These are phyloP conservation scores for Keithomyces neogunnii DNA, from an alignment of 2,329 filamentous ascomycete genomes.

Conservation along the genomic window DNA sequence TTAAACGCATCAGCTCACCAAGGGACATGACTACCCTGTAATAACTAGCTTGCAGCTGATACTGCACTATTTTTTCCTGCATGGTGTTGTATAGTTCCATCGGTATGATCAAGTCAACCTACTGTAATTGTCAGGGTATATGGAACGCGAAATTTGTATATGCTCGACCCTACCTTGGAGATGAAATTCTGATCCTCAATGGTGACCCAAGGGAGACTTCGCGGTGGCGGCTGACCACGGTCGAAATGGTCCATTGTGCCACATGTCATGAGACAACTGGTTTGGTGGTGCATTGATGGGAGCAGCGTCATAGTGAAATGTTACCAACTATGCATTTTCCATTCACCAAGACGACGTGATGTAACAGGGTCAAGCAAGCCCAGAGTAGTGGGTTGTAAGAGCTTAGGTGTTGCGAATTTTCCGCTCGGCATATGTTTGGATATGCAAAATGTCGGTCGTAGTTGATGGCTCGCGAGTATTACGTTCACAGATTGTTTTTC, in stretches of 20 bases:
- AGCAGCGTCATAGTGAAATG: constrained; percentile 36
- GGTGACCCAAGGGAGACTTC: constrained; percentile 67
- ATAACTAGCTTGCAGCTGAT: constrained; percentile 39
- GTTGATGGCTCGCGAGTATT: not conserved
- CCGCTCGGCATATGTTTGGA: too few species aligned
- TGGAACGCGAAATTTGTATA: not conserved
- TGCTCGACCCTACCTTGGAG: constrained; percentile 47
- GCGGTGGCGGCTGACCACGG: constrained; percentile 58
- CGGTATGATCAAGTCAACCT: constrained; percentile 68
- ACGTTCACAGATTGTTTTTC: not conserved
- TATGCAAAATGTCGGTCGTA: not conserved
- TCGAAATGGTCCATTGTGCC: constrained; percentile 63
- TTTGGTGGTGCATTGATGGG: constrained; percentile 41
- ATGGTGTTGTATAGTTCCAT: constrained; percentile 49
- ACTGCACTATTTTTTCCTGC: constrained; percentile 38
- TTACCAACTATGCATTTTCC: too few species aligned
- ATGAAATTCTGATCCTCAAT: constrained; percentile 58
- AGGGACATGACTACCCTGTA: constrained; percentile 65
- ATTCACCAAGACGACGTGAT: too few species aligned
- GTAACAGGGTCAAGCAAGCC: too few species aligned
- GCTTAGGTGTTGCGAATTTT: too few species aligned
- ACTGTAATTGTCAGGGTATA: not conserved
- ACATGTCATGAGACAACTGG: constrained; percentile 69
- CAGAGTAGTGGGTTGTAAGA: too few species aligned
- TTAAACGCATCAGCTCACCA: constrained; percentile 59